Base-by-base conservation (phyloP, 768 basidiomycete genomes). In the Naganishia randhawae region DNA sequence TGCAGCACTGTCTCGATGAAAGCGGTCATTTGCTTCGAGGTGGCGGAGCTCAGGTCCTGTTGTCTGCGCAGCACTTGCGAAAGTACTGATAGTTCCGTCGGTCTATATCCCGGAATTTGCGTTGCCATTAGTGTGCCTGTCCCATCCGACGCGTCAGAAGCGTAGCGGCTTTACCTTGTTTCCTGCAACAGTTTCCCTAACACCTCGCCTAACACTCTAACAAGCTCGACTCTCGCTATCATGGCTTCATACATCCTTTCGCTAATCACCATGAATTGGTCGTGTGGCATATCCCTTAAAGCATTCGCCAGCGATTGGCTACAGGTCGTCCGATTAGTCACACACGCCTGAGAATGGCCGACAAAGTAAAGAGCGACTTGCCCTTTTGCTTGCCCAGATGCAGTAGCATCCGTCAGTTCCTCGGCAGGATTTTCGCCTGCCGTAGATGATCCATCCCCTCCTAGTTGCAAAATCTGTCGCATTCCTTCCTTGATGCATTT, bases 231-330 rank as follows among this genome's bases (percentile, higher is more conserved):
- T 52, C 85, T 85, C 63, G 84, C 63, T 17, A 64, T 22, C 53
- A 90, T 83, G 63, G 83, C 83, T 52, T 78, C 80, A 75, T 88
- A 91, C 72, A 92, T 83, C 22, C 80, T 76, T 55, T 83, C 84
- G 22, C 89, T 80, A n/a, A 89, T 81, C 14, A 79, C 76, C 63
- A 87, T 81, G 74, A 92, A 95, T 8, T 88, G 86, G 0, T 81
- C 57, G 67, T 92, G 91, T 4, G 83, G 79, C 85, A 92, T 86
- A 17, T 82, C 82, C 66, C 86, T 85, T 42, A 95, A 78, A 54
- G 85, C 83, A 63, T 84, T 83, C 31, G 84, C 83, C 64, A 87
- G 80, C 13, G 57, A 42, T 61, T 61, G 32, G 19, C 63, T 48
- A 41, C n/a, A 3, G 13, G 22, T 25, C n/a, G 16, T 13, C 27